These are phyloP conservation scores for Cytospora leucostoma DNA, from an alignment of 2,329 filamentous ascomycete genomes.

Conservation along the genomic window DNA sequence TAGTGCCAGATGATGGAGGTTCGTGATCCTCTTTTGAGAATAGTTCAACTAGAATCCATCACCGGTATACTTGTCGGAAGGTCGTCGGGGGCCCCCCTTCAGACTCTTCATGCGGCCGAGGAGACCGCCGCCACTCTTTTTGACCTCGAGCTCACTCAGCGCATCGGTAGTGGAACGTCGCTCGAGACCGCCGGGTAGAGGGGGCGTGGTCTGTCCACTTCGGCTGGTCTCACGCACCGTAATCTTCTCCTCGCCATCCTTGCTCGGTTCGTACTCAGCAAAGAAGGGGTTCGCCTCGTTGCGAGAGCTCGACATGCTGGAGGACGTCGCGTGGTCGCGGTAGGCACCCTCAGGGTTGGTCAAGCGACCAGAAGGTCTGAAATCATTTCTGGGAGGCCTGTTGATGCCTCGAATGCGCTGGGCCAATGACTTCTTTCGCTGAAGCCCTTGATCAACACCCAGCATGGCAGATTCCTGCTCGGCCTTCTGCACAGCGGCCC, in stretches of 20 bases:
- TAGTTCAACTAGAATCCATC: constrained; percentile 15
- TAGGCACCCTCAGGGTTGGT: constrained; percentile 56
- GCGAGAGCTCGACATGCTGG: constrained; percentile 36
- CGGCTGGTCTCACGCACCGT: constrained; percentile 44
- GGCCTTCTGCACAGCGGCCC: constrained; percentile 73
- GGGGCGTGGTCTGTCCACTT: constrained; percentile 48
- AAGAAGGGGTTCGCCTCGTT: constrained; percentile 77
- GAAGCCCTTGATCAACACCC: constrained; percentile 59
- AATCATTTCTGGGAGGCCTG: constrained; percentile 61
- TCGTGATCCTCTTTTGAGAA: background rate
- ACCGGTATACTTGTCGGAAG: constrained; percentile 16
- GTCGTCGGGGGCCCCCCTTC: constrained; percentile 59
- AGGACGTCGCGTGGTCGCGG: constrained; percentile 36
- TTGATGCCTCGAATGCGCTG: constrained; percentile 88
- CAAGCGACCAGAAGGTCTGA: constrained; percentile 59
- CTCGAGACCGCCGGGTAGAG: constrained; percentile 64
- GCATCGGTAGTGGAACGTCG: constrained; percentile 65
- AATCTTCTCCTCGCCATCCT: constrained; percentile 54
- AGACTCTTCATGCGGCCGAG: constrained; percentile 80
- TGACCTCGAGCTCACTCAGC: constrained; percentile 42
- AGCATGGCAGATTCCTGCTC: constrained; percentile 69
- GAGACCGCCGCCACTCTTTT: constrained; percentile 65
- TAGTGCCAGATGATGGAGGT: constrained; percentile 4
- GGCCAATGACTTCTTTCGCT: constrained; percentile 91
- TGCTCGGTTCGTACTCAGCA: constrained; percentile 69